Evolutionary conservation across 305 asterid species (phyloP), one percentile per base, ranked within the genome.

Genomic region (Fraxinus latifolia): DNA sequence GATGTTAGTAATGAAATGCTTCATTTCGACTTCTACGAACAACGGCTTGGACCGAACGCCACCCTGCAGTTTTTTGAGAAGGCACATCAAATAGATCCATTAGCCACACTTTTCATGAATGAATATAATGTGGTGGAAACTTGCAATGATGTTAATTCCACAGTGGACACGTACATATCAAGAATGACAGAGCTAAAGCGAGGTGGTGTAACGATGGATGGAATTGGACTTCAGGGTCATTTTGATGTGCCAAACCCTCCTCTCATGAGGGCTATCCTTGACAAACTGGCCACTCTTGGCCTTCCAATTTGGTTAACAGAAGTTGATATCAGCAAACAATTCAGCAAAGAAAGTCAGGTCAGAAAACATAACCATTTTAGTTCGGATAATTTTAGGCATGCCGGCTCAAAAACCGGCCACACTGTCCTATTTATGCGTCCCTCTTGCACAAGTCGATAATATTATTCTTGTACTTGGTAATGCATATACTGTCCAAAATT

Each of bases 291-390:
- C 1, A 91, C 94, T 0, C 89, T 93, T 0, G 89, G 90, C 19
- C 91, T 91, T 8, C 97, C 98, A 1, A 92, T 94, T 60, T 94
- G 98, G 97, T 88, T 93, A 9, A 94, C 98, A 1, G 98, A 94
- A 85, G 93, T 94, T 31, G 98, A 94, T 81, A 89, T 93, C 36
- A 91, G 91, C 84, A 82, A 76, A 42, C 70, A 81, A 3, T 80
- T 89, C 84, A 77, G 85, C 86, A 82, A 86, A 67, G 87, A 89
- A 60, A 85, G 81, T 15, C 98, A 93, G 90, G 96, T 90, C 32
- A 84, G 81, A 77, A 25, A 23, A 9, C 34, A 19, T n/a, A 33
- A 23, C 11, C 34, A 21, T 58, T 17, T 58, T 21, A 50, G 11
- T 19, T 7, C 27, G 12, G 67, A 55, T 17, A 55, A 55, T 17